phyloP scores from a whole-genome alignment of 2,329 filamentous ascomycete species.

The Mycocentrospora acerina region DNA sequence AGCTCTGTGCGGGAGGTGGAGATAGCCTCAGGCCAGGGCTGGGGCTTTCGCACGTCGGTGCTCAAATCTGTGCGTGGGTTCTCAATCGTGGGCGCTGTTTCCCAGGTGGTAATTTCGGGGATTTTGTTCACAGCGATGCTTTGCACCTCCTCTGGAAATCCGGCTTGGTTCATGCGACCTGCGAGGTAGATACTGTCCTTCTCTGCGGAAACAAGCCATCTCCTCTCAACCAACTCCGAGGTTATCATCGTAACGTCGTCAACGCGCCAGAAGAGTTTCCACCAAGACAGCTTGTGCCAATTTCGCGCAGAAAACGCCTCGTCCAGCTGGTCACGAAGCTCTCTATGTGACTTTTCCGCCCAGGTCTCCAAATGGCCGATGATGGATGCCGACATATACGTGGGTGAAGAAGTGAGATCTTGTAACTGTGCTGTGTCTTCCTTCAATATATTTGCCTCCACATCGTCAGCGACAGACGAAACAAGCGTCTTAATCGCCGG shows the following conservation, averaged over 20 bases:
- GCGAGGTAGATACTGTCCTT: slow-evolving; percentile 79
- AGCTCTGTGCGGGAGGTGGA: slow-evolving; percentile 62
- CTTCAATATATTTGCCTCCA: slow-evolving; percentile 53
- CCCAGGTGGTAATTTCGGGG: slow-evolving; percentile 14
- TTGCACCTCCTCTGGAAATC: slow-evolving; percentile 44
- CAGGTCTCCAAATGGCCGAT: slow-evolving; percentile 65
- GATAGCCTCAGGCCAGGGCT: slow-evolving; percentile 75
- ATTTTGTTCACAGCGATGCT: slow-evolving; percentile 5
- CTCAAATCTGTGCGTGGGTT: slow-evolving; percentile 22
- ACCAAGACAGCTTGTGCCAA: slow-evolving; percentile 86
- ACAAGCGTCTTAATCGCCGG: slow-evolving; percentile 67
- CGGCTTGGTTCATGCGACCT: slow-evolving; percentile 70
- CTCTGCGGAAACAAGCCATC: slow-evolving; percentile 78
- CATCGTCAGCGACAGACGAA: slow-evolving; percentile 62
- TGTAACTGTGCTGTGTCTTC: slow-evolving; percentile 50
- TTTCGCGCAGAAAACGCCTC: slow-evolving; percentile 71
- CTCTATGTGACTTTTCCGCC: slow-evolving; percentile 78
- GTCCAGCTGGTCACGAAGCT: slow-evolving; percentile 79
- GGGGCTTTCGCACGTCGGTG: slow-evolving; percentile 28
- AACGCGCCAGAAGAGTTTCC: slow-evolving; percentile 92
- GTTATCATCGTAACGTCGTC: slow-evolving; percentile 88
- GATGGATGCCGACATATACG: slow-evolving; percentile 53
- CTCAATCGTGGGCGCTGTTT: slow-evolving; percentile 20
- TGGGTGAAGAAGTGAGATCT: slow-evolving; percentile 34
- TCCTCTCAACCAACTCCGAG: slow-evolving; percentile 72